Conservation (phyloP, 1,284 basidiomycete genomes). For the Kwoniella shivajii region DNA sequence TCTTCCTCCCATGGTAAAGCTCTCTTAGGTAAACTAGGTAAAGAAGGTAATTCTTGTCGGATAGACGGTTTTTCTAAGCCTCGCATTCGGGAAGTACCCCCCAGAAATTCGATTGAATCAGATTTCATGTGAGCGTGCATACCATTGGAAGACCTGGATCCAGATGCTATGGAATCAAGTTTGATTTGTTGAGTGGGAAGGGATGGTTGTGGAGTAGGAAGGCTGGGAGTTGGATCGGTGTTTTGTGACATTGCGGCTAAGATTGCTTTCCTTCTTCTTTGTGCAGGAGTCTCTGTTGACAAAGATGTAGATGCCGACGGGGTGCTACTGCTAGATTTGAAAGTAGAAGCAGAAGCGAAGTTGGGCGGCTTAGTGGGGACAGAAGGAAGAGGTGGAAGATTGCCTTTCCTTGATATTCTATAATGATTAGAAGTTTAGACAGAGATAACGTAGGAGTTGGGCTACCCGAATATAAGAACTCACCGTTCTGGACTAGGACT, state of each 20-base stretch:
- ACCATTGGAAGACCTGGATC: background rate
- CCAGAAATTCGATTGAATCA: constrained; percentile 6
- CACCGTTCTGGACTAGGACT: constrained; percentile 27
- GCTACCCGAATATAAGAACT: background rate
- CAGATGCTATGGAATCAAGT: background rate
- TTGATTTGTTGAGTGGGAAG: too few relatives aligned
- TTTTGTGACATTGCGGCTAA: constrained; percentile 41
- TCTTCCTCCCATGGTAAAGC: constrained; percentile 46
- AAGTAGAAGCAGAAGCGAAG: background rate
- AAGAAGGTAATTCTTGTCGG: constrained; percentile 14
- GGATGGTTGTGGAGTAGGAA: constrained; percentile 5
- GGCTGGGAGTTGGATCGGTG: constrained; percentile 11
- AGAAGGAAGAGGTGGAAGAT: background rate
- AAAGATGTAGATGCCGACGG: background rate
- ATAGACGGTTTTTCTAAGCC: constrained; percentile 5
- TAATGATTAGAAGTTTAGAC: background rate
- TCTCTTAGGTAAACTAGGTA: constrained; percentile 28
- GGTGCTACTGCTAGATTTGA: background rate
- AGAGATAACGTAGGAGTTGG: background rate
- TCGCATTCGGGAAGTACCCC: constrained; percentile 5
- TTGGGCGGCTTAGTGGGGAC: background rate
- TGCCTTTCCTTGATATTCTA: constrained; percentile 17
- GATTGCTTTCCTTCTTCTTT: constrained; percentile 46
- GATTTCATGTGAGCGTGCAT: background rate
- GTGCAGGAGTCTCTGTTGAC: constrained; percentile 31